Base-by-base conservation (phyloP, 2,329 filamentous ascomycete species). In the Corniculantispora saksenae region DNA sequence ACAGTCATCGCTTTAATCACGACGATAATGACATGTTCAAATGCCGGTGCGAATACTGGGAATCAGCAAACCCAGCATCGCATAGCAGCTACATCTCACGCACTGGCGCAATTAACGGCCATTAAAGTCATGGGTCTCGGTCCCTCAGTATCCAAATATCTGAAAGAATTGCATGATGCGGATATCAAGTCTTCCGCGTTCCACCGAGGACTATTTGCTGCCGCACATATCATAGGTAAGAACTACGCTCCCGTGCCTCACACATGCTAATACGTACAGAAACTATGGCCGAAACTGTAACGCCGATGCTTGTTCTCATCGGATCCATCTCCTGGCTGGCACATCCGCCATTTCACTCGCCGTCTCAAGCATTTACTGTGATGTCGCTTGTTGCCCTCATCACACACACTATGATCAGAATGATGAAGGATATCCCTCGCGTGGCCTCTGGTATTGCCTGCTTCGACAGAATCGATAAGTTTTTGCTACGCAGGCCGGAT, bases 331-430 rank as follows among this genome's bases (percentile, higher is more conserved):
- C 47, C 21, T 64, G 23, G 54, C 29, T 55, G 4, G 29, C 43
- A 6, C 19, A 50, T 12, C 45, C 61, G 17, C 40, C 17, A 2
- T 27, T 25, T 15, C 61, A 51, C 12, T 47, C 61, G 2, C 29
- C 54, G 25, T 56, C 21, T 13, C 45, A 64, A 29, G 45, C 56
- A 6, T 64, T 64, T 25, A 43, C 40, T 21, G 53, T 55, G 15
- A 45, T 58, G 29, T 38, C 61, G 25, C 40, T 58, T 9, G 54
- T 64, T 19, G 47, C 47, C 25, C 23, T 64, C 13, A 43, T 64
- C 21, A 40, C 61, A 9, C 27, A 32, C 13, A 27, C 43, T 13
- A 35, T 58, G 40, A 17, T 7, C 10, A 51, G 19, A 17, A 25
- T 54, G 21, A 32, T 60, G 27, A 43, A 17, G 10, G 43, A 38